Conservation (phyloP, 202 grass and related monocot species). For the Brachypodium distachyon region DNA sequence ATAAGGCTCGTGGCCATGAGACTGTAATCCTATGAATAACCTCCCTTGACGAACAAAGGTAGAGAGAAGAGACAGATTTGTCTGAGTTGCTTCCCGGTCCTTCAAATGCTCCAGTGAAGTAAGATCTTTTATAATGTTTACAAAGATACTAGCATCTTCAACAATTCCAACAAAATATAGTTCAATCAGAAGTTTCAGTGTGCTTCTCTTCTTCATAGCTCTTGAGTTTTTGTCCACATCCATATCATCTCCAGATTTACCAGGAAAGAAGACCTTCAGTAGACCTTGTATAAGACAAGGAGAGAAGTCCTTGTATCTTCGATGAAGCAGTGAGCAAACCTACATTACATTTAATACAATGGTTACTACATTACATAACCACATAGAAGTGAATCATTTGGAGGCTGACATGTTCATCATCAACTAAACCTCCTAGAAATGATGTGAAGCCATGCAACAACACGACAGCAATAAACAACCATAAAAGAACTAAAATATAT, state of each 20-base stretch:
- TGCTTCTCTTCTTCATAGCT: slow-evolving; percentile 95
- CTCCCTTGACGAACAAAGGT: slow-evolving; percentile 85
- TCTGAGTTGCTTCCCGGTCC: slow-evolving; percentile 92
- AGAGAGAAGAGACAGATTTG: slow-evolving; percentile 94
- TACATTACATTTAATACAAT: slow-evolving; percentile 33
- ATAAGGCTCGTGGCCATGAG: slow-evolving; percentile 56
- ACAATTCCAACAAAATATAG: slow-evolving; percentile 94
- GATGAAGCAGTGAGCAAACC: slow-evolving; percentile 98
- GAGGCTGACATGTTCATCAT: not conserved
- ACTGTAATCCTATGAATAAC: slow-evolving; percentile 62
- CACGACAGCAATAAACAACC: not conserved
- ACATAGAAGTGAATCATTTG: not conserved
- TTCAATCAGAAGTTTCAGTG: slow-evolving; percentile 92
- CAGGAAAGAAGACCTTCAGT: slow-evolving; percentile 78
- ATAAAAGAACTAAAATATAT: not conserved
- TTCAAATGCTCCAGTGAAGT: slow-evolving; percentile 80
- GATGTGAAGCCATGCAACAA: not conserved
- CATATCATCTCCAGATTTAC: slow-evolving; percentile 82
- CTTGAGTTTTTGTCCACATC: slow-evolving; percentile 69
- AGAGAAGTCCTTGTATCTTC: slow-evolving; percentile 98
- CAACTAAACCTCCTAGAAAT: not conserved
- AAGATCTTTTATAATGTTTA: slow-evolving; percentile 94
- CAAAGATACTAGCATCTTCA: slow-evolving; percentile 82
- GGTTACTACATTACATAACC: slow-evolving; percentile 6
- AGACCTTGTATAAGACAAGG: slow-evolving; percentile 90